Evolutionary conservation across 139 green algal genomes (phyloP).

Genomic region (Mesotaenium endlicherianum): DNA sequence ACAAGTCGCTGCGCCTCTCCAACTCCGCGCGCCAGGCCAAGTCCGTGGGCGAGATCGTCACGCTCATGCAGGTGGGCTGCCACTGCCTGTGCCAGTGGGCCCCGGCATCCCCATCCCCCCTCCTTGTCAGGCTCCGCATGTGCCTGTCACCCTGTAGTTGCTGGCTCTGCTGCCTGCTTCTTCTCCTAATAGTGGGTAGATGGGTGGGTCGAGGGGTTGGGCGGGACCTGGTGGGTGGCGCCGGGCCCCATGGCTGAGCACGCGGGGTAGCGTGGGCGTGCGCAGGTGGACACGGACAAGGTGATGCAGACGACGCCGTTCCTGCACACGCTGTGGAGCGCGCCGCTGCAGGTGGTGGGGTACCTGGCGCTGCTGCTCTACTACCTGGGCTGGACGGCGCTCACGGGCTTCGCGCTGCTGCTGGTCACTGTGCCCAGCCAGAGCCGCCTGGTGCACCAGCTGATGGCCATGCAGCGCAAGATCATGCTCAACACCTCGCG

Average conservation of each 20-base stretch:
- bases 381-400: slow-evolving; percentile 77
- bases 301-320: slow-evolving; percentile 36
- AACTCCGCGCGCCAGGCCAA: slow-evolving; percentile 39
- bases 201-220: too few species aligned
- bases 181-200: neutral
- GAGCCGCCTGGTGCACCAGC: slow-evolving; percentile 70
- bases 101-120: neutral
- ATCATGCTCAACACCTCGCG: slow-evolving; percentile 79
- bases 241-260: too few species aligned
- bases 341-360: slow-evolving; percentile 51
- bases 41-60: slow-evolving; percentile 49
- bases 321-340: slow-evolving; percentile 46
- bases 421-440: slow-evolving; percentile 30
- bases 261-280: too few species aligned
- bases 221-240: too few species aligned
- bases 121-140: too few species aligned
- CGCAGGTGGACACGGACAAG: slow-evolving; percentile 42
- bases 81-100: neutral
- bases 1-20: slow-evolving; percentile 37
- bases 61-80: slow-evolving; percentile 49
- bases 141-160: neutral
- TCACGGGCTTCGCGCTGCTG: slow-evolving; percentile 73
- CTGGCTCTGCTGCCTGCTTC: neutral
- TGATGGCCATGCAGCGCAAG: slow-evolving; percentile 61
- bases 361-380: slow-evolving; percentile 80